Base-by-base conservation (phyloP, 768 basidiomycete genomes). In the Lentinus tigrinus region DNA sequence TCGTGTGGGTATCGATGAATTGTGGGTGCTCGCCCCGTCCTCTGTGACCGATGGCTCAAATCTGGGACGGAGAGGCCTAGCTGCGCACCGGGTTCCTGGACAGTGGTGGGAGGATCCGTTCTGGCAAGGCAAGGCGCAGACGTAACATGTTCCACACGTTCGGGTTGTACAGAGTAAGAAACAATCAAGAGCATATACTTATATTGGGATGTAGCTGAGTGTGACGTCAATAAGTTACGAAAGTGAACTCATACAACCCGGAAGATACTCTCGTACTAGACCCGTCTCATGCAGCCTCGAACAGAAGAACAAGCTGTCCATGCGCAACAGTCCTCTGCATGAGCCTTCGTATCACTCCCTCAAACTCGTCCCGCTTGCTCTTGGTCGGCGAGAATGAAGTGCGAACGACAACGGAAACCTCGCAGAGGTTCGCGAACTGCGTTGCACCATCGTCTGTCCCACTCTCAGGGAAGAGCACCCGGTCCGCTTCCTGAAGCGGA, bases 71-170 rank as follows among this genome's bases (percentile, higher is more conserved):
- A 75, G 85, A 60, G 65, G 58, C 56, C 70, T 81, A 16, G 71
- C 67, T 3, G 65, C 85, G 46, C 74, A 76, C 46, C 78, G 72
- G 63, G 67, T 84, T 42, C 69, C 75, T 31, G 81, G 79, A 24
- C 66, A 78, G 24, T 90, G 87, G 86, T 78, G 75, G 73, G 74
- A 80, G 34, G 80, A 88, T 63, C 60, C 66, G 8, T 89, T 88
- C 70, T 90, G 89, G 43, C 6, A 23, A 31, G 31, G 31, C 31
- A 31, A 11, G 31, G 31, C 6, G 31, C 31, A 31, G 88, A 66
- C 31, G 31, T 31, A 31, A 31, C 31, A 3, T 31, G 7, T 6
- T 7, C 31, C 31, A 11, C 19, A 26, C 17, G 21, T 11, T 3
- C 31, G 31, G 31, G 31, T 31, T 31, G 31, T 31, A 31, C 31